Conservation (phyloP, 176 grass and related monocot genomes). For the Oryza officinalis region DNA sequence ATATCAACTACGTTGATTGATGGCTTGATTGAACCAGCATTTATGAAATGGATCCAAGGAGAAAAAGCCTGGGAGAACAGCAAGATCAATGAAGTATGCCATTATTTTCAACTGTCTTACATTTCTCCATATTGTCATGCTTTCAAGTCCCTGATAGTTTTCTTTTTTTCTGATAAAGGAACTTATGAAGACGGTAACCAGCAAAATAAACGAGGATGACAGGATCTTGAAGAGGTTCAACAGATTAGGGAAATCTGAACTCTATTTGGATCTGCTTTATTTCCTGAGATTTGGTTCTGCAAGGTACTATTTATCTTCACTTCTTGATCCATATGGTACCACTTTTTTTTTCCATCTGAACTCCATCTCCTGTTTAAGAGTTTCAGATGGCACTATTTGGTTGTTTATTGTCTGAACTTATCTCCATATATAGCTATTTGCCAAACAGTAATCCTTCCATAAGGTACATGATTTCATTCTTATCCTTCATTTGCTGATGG, state of each 20-base stretch:
- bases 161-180: constrained; percentile 56
- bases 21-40: constrained; percentile 55
- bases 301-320: constrained; percentile 50
- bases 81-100: constrained; percentile 55
- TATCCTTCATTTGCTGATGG: constrained; percentile 27
- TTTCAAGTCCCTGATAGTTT: constrained; percentile 33
- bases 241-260: constrained; percentile 75
- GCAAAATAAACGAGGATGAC: constrained; percentile 73
- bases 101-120: constrained; percentile 8
- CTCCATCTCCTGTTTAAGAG: constrained; percentile 13
- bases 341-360: constrained; percentile 1
- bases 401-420: neutral
- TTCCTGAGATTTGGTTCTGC: constrained; percentile 85
- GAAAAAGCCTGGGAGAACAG: constrained; percentile 64
- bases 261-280: constrained; percentile 79
- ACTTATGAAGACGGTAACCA: constrained; percentile 49
- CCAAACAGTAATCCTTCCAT: constrained; percentile 1
- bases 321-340: constrained; percentile 3
- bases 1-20: constrained; percentile 53
- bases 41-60: constrained; percentile 74
- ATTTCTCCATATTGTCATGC: neutral
- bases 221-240: constrained; percentile 74
- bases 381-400: neutral
- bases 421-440: neutral
- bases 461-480: constrained; percentile 22